These are phyloP conservation scores for Tubosaeta sp. DNA, from an alignment of 768 basidiomycete genomes.

Conservation along the genomic window DNA sequence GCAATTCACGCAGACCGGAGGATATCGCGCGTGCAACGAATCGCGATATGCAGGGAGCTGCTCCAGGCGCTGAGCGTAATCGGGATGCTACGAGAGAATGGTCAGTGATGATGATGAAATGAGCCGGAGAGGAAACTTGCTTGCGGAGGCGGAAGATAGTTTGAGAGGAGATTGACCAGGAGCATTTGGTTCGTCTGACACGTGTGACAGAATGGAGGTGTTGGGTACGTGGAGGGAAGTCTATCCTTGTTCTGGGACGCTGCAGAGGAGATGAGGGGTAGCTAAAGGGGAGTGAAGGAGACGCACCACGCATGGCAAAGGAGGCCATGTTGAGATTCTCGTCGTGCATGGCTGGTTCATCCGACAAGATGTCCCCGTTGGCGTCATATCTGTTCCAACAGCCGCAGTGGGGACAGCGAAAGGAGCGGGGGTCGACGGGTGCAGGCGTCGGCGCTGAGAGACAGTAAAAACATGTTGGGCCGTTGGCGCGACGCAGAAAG, in stretches of 20 bases:
- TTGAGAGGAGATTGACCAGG: conserved; percentile 79
- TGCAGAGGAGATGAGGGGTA: conserved; percentile 24
- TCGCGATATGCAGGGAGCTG: conserved; percentile 67
- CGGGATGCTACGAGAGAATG: conserved; percentile 56
- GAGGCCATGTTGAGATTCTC: conserved; percentile 63
- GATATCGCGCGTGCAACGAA: conserved; percentile 78
- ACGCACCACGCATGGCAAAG: conserved; percentile 69
- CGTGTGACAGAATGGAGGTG: conserved; percentile 73
- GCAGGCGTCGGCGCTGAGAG: conserved; percentile 39
- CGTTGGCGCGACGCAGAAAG: conserved; percentile 52
- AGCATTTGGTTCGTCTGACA: conserved; percentile 94
- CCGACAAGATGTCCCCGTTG: conserved; percentile 72
- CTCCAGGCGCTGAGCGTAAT: conserved; percentile 59
- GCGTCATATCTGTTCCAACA: conserved; percentile 75
- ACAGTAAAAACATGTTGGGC: conserved; percentile 70
- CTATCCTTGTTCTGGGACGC: conserved; percentile 68
- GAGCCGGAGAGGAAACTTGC: conserved; percentile 38
- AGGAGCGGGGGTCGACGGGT: conserved; percentile 50
- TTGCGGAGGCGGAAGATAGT: conserved; percentile 77
- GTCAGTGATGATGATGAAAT: background rate
- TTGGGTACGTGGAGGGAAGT: conserved; percentile 54
- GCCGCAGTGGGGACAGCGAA: conserved; percentile 61
- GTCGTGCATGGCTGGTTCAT: conserved; percentile 87
- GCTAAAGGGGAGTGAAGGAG: background rate
- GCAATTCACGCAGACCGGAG: conserved; percentile 78